phyloP scores from a whole-genome alignment of 306 rosid genomes.

The Corylus americana region DNA sequence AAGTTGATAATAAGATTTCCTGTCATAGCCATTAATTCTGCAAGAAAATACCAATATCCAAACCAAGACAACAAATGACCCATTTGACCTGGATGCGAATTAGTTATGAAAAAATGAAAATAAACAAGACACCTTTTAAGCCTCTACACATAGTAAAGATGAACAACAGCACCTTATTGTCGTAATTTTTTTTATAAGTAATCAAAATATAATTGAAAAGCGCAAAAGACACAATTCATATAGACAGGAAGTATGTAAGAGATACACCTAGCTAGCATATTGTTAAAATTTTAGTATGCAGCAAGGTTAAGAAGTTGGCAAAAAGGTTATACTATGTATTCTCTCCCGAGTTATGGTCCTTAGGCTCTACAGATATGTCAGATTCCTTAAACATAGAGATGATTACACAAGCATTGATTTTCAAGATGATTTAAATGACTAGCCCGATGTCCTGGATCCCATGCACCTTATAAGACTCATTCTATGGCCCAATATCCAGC shows the following conservation, averaged over 20 bases:
- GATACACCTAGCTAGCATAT: neutral
- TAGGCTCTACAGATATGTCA: neutral
- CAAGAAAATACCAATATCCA: constrained; percentile 5
- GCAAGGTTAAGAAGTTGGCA: neutral
- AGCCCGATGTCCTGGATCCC: neutral
- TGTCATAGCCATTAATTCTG: constrained; percentile 7
- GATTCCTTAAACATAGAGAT: neutral
- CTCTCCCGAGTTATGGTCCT: neutral
- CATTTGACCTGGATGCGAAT: neutral
- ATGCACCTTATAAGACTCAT: neutral
- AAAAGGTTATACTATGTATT: neutral
- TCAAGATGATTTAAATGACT: neutral
- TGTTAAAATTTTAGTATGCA: neutral
- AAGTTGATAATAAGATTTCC: neutral
- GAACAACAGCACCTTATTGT: neutral
- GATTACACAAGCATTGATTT: neutral
- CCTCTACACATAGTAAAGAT: neutral
- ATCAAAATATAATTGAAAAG: no score
- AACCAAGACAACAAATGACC: neutral
- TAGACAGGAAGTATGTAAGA: no score
- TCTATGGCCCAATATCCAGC: neutral
- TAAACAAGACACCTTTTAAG: neutral
- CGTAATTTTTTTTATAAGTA: neutral
- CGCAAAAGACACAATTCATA: no score
- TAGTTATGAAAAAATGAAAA: neutral